Base-by-base conservation (phyloP, 2,329 filamentous ascomycete species). In the Fusarium buharicum region DNA sequence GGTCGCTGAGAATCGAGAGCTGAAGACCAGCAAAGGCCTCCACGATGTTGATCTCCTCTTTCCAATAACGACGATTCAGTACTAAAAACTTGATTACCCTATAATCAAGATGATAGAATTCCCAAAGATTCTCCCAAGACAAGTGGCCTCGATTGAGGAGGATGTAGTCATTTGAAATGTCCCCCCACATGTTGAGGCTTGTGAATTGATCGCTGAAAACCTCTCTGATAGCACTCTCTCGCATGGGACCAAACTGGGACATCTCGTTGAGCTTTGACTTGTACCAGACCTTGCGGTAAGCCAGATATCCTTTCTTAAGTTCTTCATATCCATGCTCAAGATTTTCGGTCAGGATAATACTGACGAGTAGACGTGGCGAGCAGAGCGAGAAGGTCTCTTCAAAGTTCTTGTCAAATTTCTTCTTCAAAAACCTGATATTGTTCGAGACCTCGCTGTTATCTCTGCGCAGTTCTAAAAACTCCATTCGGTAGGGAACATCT, bases 21-120 rank as follows among this genome's bases (percentile, higher is more conserved):
- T 58, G 62, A 10, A 56, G n/a, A 1, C 67, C 68, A 12, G 50
- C 65, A 27, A 55, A 70, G 34, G 59, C 48, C 38, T 69, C 61
- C 14, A 70, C 46, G 30, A 58, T 62, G 5, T 24, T 11, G 6
- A 52, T 18, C 43, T 68, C 67, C n/a, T 47, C 28, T 6, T 39
- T 20, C 65, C 63, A 66, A 8, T 44, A 4, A 0, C 27, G 6
- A 13, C 36, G 46, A 11, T 55, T 37, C 2, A 27, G 14, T 4
- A 47, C 16, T 46, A 67, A 34, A 28, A 57, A 58, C 1, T 44
- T 11, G 20, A 68, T 33, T 9, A 17, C 31, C 1, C 47, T 44
- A 1, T 18, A n/a, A 14, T 39, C 47, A n/a, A 66, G 36, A 8
- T 56, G 55, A 39, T 70, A 70, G 0, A 51, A 24, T 31, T 58